Conservation (phyloP, 177 flowering plant genomes). For the Vitis hybrid region DNA sequence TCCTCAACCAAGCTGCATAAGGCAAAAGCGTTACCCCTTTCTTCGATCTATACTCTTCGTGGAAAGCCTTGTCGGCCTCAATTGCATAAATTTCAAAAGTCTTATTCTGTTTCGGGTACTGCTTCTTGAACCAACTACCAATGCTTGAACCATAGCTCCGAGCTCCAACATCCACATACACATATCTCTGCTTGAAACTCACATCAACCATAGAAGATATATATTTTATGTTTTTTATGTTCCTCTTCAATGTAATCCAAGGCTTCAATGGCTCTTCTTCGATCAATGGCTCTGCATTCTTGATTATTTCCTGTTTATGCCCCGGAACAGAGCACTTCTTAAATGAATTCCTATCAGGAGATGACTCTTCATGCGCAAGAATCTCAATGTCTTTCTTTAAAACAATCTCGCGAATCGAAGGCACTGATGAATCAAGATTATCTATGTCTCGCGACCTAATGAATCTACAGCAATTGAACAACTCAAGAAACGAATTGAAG, state of each 20-base stretch:
- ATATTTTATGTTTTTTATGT: constrained; percentile 68
- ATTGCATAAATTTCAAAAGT: constrained; percentile 86
- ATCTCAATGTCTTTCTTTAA: constrained; percentile 41
- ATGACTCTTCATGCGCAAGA: constrained; percentile 13
- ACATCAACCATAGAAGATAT: constrained; percentile 73
- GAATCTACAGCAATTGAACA: constrained; percentile 66
- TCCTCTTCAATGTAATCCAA: constrained; percentile 79
- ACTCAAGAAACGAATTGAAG: constrained; percentile 71
- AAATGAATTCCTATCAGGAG: constrained; percentile 12
- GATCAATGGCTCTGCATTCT: constrained; percentile 71
- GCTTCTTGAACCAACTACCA: constrained; percentile 88
- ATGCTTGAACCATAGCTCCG: constrained; percentile 89
- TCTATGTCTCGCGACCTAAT: constrained; percentile 49
- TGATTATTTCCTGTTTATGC: constrained; percentile 52
- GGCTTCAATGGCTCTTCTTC: constrained; percentile 81
- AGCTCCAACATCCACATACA: constrained; percentile 91
- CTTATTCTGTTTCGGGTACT: constrained; percentile 86
- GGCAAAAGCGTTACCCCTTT: constrained; percentile 69
- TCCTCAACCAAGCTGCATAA: constrained; percentile 86
- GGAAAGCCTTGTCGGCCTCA: constrained; percentile 81
- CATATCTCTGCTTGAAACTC: constrained; percentile 63
- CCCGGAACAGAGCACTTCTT: constrained; percentile 59
- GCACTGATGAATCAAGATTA: constrained; percentile 42
- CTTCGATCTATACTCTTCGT: constrained; percentile 52
- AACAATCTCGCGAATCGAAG: constrained; percentile 56